Conservation (phyloP, 208 protist genomes). For the Crithidia thermophila region DNA sequence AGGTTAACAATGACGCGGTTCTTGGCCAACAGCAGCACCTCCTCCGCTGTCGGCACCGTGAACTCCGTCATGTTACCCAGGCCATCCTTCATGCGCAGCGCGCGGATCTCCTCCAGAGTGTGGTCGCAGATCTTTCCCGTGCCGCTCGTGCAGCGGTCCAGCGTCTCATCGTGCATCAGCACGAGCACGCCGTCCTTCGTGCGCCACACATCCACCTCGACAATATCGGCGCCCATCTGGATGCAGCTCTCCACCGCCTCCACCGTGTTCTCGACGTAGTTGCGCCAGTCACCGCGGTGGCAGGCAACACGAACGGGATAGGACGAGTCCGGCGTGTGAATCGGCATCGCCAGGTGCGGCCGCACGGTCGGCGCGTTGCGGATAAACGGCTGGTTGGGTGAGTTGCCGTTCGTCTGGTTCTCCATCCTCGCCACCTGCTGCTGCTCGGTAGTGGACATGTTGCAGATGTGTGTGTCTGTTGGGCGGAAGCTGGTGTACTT, state of each 20-base stretch:
- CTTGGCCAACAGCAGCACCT: slow-evolving; percentile 46
- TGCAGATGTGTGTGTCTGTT: not conserved
- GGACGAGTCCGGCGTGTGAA: slow-evolving; percentile 36
- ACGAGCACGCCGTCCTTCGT: slow-evolving; percentile 61
- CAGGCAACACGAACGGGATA: slow-evolving; percentile 56
- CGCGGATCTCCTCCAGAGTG: slow-evolving; percentile 52
- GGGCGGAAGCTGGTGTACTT: not conserved
- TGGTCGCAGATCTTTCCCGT: slow-evolving; percentile 48
- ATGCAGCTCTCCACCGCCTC: slow-evolving; percentile 71
- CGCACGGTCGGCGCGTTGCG: slow-evolving; percentile 2
- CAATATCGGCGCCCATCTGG: slow-evolving; percentile 67
- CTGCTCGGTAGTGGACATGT: not conserved
- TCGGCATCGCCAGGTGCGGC: slow-evolving; percentile 29
- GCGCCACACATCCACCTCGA: slow-evolving; percentile 70
- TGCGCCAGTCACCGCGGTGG: slow-evolving; percentile 74
- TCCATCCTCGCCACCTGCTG: not conserved
- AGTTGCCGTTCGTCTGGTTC: slow-evolving; percentile 36
- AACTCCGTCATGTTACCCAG: slow-evolving; percentile 78
- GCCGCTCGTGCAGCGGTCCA: slow-evolving; percentile 56
- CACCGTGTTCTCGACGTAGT: slow-evolving; percentile 78
- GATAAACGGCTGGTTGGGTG: slow-evolving; percentile 32
- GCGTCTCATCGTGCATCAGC: slow-evolving; percentile 74
- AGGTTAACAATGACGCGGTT: slow-evolving; percentile 53
- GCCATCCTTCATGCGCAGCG: slow-evolving; percentile 62
- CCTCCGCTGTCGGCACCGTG: slow-evolving; percentile 57